phyloP scores from a whole-genome alignment of 345 rosid species.

The Alliaria petiolata region DNA sequence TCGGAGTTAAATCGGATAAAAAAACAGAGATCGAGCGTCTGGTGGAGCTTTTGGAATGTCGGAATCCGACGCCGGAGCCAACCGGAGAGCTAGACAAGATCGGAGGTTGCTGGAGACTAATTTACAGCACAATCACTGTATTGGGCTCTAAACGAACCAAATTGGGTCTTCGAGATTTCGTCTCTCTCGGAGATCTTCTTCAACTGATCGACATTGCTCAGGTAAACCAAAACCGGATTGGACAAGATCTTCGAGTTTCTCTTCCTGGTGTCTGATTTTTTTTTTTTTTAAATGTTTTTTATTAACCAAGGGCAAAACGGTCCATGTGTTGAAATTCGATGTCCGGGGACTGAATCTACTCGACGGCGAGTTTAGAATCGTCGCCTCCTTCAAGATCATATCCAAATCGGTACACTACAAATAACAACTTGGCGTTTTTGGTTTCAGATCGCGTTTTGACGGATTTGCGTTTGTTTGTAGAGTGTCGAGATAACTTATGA shows the following conservation, averaged over 20 bases:
- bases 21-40: slow-evolving; percentile 58
- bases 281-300: too few relatives aligned
- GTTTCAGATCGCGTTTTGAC: neutral
- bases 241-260: neutral
- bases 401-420: slow-evolving; percentile 53
- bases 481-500: slow-evolving; percentile 67
- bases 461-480: slow-evolving; percentile 36
- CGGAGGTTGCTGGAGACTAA: slow-evolving; percentile 74
- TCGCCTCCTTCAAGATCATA: slow-evolving; percentile 62
- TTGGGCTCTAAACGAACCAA: slow-evolving; percentile 81
- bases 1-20: slow-evolving; percentile 65
- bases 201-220: slow-evolving; percentile 69
- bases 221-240: slow-evolving; percentile 32
- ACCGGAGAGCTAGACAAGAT: slow-evolving; percentile 62
- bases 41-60: slow-evolving; percentile 63
- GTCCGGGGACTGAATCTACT: slow-evolving; percentile 68
- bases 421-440: neutral
- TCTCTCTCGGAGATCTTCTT: slow-evolving; percentile 67
- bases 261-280: neutral
- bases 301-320: slow-evolving; percentile 83
- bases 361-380: slow-evolving; percentile 71
- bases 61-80: slow-evolving; percentile 79
- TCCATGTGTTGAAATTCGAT: slow-evolving; percentile 78
- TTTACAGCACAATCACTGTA: slow-evolving; percentile 75
- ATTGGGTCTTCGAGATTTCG: slow-evolving; percentile 80